Conservation (phyloP, 768 basidiomycete species). For the Kwoniella dejecticola region DNA sequence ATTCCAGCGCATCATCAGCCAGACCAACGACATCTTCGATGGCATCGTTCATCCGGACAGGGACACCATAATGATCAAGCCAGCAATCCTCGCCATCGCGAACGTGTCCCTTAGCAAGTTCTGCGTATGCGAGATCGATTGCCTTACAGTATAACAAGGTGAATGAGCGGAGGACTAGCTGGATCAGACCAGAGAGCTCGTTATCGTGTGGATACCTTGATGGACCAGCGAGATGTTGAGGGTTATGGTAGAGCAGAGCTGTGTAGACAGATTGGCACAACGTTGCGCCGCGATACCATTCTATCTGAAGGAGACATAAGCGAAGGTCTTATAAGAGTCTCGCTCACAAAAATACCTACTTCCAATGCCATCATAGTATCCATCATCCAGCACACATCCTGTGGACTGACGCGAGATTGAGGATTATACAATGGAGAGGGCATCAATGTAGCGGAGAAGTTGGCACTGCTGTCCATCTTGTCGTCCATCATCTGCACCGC, state of each 20-base stretch:
- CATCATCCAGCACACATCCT: conserved; percentile 86
- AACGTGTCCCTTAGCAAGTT: conserved; percentile 72
- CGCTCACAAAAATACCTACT: conserved; percentile 55
- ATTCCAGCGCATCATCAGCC: conserved; percentile 66
- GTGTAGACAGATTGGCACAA: conserved; percentile 87
- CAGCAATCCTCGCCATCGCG: conserved; percentile 71
- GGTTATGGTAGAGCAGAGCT: conserved; percentile 68
- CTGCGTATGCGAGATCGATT: conserved; percentile 78
- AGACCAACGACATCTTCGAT: conserved; percentile 62
- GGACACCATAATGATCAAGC: conserved; percentile 81
- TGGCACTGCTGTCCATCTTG: conserved; percentile 79
- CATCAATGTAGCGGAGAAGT: conserved; percentile 1
- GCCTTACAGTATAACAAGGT: conserved; percentile 74
- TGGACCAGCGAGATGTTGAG: conserved; percentile 58
- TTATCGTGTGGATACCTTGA: background rate
- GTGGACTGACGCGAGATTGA: conserved; percentile 65
- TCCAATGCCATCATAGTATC: conserved; percentile 77
- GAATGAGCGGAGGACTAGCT: conserved; percentile 68
- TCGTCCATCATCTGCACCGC: conserved; percentile 78
- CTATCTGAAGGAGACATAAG: conserved; percentile 63
- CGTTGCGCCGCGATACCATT: conserved; percentile 81
- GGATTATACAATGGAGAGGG: conserved; percentile 62
- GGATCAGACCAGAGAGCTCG: conserved; percentile 67
- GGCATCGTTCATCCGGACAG: conserved; percentile 68
- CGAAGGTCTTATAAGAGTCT: conserved; percentile 15